Percentiles rank a stretch among this genome's conserved stretches.
These are phyloP conservation scores for Colletotrichum melonis DNA, from an alignment of 2,329 filamentous ascomycete genomes.

Conservation along the genomic window DNA sequence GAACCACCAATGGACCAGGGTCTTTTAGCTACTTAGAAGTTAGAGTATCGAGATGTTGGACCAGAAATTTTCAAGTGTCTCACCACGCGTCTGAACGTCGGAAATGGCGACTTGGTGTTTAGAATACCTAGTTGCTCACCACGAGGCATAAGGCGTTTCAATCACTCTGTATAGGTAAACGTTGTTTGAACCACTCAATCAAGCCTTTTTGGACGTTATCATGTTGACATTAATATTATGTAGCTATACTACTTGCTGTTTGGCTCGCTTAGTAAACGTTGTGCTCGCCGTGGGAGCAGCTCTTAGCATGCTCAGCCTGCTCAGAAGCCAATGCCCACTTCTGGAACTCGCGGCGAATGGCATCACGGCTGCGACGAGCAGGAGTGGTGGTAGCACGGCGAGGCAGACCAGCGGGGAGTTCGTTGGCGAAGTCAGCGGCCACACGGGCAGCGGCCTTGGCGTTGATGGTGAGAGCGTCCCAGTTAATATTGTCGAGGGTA, in stretches of 20 bases:
- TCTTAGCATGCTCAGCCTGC: constrained; percentile 34
- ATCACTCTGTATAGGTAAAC: too few species aligned
- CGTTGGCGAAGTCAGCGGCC: constrained; percentile 52
- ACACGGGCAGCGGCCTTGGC: constrained; percentile 62
- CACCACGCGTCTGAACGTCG: too few species aligned
- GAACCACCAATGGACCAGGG: too few species aligned
- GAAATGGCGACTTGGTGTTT: too few species aligned
- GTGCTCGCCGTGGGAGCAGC: constrained; percentile 32
- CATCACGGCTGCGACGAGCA: constrained; percentile 31
- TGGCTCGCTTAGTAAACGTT: neutral
- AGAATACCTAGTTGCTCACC: too few species aligned
- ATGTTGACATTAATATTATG: constrained; percentile 3
- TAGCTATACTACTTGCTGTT: neutral
- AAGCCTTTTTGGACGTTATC: neutral
- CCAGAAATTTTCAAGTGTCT: too few species aligned
- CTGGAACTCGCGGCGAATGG: constrained; percentile 37
- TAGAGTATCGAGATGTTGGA: too few species aligned
- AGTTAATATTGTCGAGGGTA: constrained; percentile 52
- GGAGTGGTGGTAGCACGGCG: constrained; percentile 43
- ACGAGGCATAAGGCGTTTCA: too few species aligned
- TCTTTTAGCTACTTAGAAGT: too few species aligned
- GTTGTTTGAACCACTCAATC: too few species aligned
- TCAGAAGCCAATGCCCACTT: constrained; percentile 36
- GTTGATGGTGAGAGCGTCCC: constrained; percentile 51
- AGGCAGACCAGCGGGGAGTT: constrained; percentile 47